These are phyloP conservation scores for Xylaria telfairii DNA, from an alignment of 495 filamentous ascomycete genomes.

Conservation along the genomic window DNA sequence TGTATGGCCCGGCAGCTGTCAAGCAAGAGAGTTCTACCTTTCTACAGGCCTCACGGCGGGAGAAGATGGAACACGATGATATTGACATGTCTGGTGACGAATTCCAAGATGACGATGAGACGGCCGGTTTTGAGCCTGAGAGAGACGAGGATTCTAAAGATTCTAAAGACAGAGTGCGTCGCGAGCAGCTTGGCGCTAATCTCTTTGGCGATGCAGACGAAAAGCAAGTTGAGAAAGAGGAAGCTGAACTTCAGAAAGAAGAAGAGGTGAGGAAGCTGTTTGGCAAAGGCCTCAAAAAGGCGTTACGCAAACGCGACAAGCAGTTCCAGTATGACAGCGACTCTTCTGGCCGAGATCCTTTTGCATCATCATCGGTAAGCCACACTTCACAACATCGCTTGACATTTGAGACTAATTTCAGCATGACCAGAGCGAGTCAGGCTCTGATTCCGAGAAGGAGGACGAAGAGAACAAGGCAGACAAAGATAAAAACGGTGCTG, in stretches of 20 bases:
- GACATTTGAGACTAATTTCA: conserved; percentile 1
- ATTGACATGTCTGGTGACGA: conserved; percentile 63
- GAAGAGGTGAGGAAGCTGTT: conserved; percentile 69
- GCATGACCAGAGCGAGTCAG: conserved; percentile 44
- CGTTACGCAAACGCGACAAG: conserved; percentile 81
- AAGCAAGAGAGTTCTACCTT: conserved; percentile 61
- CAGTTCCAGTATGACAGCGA: conserved; percentile 84
- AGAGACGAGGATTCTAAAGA: conserved; percentile 86
- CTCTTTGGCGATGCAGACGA: conserved; percentile 85
- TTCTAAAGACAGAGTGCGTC: conserved; percentile 82
- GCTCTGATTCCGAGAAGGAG: conserved; percentile 50
- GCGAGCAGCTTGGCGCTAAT: conserved; percentile 86
- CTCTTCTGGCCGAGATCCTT: conserved; percentile 76
- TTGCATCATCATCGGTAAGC: conserved; percentile 58
- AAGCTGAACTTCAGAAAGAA: conserved; percentile 70
- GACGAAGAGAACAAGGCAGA: conserved; percentile 65
- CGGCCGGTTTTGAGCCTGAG: conserved; percentile 76
- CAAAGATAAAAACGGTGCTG: conserved; percentile 48
- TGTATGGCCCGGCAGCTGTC: conserved; percentile 52
- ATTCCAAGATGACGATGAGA: conserved; percentile 80
- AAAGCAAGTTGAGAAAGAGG: conserved; percentile 82
- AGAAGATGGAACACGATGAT: conserved; percentile 63
- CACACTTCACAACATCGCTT: neutral
- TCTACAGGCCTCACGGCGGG: conserved; percentile 53
- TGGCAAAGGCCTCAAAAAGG: conserved; percentile 78